Conservation (phyloP, 305 asterid genomes). For the Fraxinus latifolia region DNA sequence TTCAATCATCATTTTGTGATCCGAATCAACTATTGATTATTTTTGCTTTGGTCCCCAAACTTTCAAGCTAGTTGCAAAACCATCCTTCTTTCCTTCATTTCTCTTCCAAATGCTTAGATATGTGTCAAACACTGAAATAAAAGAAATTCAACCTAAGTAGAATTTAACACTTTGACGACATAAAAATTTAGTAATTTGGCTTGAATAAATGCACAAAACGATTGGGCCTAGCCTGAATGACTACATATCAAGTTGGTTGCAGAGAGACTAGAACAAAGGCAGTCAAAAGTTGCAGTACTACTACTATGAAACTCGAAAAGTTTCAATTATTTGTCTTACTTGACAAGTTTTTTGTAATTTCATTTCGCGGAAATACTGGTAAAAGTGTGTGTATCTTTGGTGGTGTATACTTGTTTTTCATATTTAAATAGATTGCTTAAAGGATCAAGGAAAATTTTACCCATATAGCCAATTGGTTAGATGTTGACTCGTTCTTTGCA, state of each 20-base stretch:
- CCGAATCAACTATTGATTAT: too few species aligned
- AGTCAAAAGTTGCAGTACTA: background rate
- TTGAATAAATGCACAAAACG: too few species aligned
- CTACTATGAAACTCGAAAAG: slow-evolving; percentile 13
- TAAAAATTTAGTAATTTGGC: background rate
- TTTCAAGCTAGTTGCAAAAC: background rate
- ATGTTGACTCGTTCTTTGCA: background rate
- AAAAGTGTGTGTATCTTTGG: background rate
- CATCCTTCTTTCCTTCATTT: too few species aligned
- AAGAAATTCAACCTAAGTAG: background rate
- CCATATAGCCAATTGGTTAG: background rate
- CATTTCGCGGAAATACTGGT: background rate
- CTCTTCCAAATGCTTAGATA: background rate
- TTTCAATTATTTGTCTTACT: background rate
- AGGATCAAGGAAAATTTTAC: too few species aligned
- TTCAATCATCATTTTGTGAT: too few species aligned
- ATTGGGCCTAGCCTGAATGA: slow-evolving; percentile 73
- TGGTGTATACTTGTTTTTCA: background rate
- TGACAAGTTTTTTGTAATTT: slow-evolving; percentile 8
- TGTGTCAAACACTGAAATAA: background rate
- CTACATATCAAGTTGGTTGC: slow-evolving; percentile 61
- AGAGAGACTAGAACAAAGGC: slow-evolving; percentile 22
- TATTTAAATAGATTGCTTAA: background rate
- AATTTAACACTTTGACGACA: background rate
- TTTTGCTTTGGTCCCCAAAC: background rate